Evolutionary conservation across 2,329 filamentous ascomycete genomes (phyloP), one percentile per base, ranked within the genome.

Genomic region (Colletotrichum ledebouriae): DNA sequence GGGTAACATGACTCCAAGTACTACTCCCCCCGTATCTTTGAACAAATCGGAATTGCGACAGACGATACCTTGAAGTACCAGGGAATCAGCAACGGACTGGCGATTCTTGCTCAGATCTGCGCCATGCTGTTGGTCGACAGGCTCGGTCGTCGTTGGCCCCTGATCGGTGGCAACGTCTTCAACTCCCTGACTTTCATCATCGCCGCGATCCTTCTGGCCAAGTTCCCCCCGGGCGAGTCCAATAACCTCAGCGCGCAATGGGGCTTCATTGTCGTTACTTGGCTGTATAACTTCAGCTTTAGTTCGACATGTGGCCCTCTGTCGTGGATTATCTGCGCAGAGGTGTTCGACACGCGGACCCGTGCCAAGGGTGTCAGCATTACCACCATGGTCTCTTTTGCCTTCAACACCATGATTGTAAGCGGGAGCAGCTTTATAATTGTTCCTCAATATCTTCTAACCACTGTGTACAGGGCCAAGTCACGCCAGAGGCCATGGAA

Each of bases 211-310:
- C 76, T 88, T 7, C 72, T 78, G 78, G 77, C 83, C 42, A 72
- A 77, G 37, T 94, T 90, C 76, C 91, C 91, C 1, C 86, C 90
- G 1, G 81, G 84, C 2, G 77, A 77, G 53, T 80, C 83, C 62
- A 78, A 76, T 68, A 78, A 78, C 49, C 52, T 67, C 44, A 53
- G 55, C 39, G 62, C 55, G 2, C 62, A 64, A 22, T 93, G 90
- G 90, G 91, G 88, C 1, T 94, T 94, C 78, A 94, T 94, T 70
- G 73, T 68, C 44, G 84, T 87, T 72, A 94, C 91, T 1, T 94
- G 92, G 92, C 76, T 92, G 1, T 94, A 93, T 83, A 94, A 94
- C 79, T 91, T 94, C 81, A 90, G 85, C 44, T 94, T 93, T 83
- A 90, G 86, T 2, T 49, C 65, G 2, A 1, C 84, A 84, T 12